phyloP scores from a whole-genome alignment of 192 early-diverging fungal species.

The Coemansia sp. region DNA sequence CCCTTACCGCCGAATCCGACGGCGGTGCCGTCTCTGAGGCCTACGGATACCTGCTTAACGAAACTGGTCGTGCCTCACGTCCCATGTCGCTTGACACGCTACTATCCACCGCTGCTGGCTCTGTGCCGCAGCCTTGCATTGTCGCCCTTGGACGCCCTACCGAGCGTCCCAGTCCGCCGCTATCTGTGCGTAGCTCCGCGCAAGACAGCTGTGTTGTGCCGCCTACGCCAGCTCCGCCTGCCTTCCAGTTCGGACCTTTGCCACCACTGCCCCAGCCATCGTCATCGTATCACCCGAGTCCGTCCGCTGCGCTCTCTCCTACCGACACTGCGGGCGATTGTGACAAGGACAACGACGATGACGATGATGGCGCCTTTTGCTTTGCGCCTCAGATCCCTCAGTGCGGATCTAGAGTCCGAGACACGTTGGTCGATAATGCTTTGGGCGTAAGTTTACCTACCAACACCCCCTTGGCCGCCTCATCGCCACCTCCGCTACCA shows the following conservation, averaged over 20 bases:
- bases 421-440: constrained; percentile 37
- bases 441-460: not conserved
- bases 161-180: constrained; percentile 21
- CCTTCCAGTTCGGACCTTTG: constrained; percentile 17
- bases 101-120: constrained; percentile 14
- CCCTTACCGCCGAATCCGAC: constrained; percentile 49
- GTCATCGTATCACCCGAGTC: not conserved
- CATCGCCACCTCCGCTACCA: constrained; percentile 6
- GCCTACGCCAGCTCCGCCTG: constrained; percentile 12
- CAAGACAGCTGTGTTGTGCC: constrained; percentile 18
- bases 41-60: constrained; percentile 50
- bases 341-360: not conserved
- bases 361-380: constrained; percentile 9
- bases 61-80: constrained; percentile 34
- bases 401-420: constrained; percentile 7
- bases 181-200: constrained; percentile 7
- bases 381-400: not conserved
- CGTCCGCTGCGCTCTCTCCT: not conserved
- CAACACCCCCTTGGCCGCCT: not conserved
- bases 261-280: constrained; percentile 14
- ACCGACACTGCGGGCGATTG: not conserved
- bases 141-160: constrained; percentile 8
- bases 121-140: constrained; percentile 35
- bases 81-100: constrained; percentile 31
- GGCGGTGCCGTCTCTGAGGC: constrained; percentile 45